Percentiles rank a stretch among this genome's conserved stretches.
These are phyloP conservation scores for Isabelozyma pseudorhagii DNA, from an alignment of 805 yeast species.

Conservation along the genomic window DNA sequence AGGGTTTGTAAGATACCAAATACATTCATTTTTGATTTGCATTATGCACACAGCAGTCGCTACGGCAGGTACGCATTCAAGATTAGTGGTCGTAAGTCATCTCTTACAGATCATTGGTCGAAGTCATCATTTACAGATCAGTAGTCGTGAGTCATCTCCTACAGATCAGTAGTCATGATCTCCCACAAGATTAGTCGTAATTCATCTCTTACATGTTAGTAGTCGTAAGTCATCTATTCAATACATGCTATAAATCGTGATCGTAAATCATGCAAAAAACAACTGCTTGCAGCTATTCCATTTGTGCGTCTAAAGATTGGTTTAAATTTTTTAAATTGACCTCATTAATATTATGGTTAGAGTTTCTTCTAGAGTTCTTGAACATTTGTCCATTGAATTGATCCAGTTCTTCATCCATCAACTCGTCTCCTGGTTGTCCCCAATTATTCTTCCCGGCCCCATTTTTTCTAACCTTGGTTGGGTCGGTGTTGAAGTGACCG, in stretches of 20 bases:
- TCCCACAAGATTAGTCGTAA: neutral
- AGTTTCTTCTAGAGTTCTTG: slow-evolving; percentile 31
- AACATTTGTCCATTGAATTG: slow-evolving; percentile 14
- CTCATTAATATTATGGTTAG: slow-evolving; percentile 36
- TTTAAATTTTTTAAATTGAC: slow-evolving; percentile 19
- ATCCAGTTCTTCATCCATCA: slow-evolving; percentile 53
- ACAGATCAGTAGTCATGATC: too few relatives aligned
- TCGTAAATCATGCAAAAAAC: neutral
- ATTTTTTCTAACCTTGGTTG: slow-evolving; percentile 72
- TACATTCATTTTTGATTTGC: neutral
- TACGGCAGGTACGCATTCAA: neutral
- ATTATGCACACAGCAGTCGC: too few relatives aligned
- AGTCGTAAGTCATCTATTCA: neutral
- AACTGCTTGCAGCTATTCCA: neutral
- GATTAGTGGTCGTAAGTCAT: neutral
- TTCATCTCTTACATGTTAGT: too few relatives aligned
- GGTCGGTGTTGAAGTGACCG: slow-evolving; percentile 66
- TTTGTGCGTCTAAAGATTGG: slow-evolving; percentile 14
- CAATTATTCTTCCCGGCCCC: slow-evolving; percentile 89
- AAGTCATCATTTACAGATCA: too few relatives aligned
- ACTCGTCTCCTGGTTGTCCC: slow-evolving; percentile 82
- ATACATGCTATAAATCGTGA: neutral
- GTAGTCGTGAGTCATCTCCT: neutral
- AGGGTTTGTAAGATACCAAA: neutral
- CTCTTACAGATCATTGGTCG: too few relatives aligned